Evolutionary conservation across 2,329 filamentous ascomycete genomes (phyloP), one percentile per base, ranked within the genome.

Genomic region (Talaromyces islandicus): DNA sequence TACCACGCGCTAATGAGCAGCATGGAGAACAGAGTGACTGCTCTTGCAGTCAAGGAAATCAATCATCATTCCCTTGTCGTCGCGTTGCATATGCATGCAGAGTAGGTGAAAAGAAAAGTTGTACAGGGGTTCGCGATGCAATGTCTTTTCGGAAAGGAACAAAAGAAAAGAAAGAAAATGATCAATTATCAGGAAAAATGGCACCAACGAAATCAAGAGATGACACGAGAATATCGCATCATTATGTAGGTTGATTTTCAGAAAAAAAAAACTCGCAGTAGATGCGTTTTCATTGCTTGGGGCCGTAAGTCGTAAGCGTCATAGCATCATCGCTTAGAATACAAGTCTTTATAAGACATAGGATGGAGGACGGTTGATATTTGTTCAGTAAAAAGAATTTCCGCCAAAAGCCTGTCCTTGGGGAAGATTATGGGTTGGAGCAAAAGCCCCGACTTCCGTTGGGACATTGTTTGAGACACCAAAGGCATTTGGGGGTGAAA

Each of bases 291-390:
- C 54, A 57, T 60, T 54, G 46, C 50, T 57, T 60, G 60, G 60
- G 62, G 60, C 62, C 60, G 62, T 58, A 60, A 64, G 63, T 66
- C 69, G 65, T 71, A 63, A 70, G 66, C 66, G 69, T 75, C 73
- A 70, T 75, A 62, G 66, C 69, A 69, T 75, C 72, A 65, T 74
- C 60, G 69, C 66, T 46, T 75, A 75, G 71, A 67, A 68, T 75
- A 75, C 73, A 75, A 59, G 65, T 68, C 66, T 63, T 58, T 64
- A 54, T 57, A 64, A 59, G 55, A 56, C 61, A 62, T 50, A 56
- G 58, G 56, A 29, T 50, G 59, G 48, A 52, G 24, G 48, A 51
- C 52, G 41, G 48, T 53, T 21, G 54, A 57, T 41, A 29, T 51
- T 58, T 58, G 29, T 52, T 71, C 65, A 75, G 61, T 70, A 73